Evolutionary conservation across 345 rosid species (phyloP).

Genomic region (Theobroma cacao): DNA sequence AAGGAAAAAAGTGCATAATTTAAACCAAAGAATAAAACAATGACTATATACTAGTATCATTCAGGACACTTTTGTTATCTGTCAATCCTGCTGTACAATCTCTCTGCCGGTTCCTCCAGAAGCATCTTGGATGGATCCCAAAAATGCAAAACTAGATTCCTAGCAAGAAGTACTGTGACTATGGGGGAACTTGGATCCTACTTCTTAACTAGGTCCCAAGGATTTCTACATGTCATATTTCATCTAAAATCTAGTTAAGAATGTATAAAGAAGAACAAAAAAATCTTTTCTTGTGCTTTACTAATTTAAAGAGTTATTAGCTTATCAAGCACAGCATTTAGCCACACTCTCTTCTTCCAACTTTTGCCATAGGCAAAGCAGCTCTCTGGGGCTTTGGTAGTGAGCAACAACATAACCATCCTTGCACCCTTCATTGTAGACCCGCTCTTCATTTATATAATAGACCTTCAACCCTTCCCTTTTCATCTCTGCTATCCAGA

Average conservation of each 20-base stretch:
- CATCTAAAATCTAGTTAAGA: neutral
- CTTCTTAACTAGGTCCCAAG: neutral
- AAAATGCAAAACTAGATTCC: neutral
- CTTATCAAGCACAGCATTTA: constrained; percentile 57
- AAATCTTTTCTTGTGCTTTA: neutral
- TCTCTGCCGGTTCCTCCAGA: neutral
- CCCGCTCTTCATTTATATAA: constrained; percentile 61
- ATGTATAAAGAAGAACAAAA: neutral
- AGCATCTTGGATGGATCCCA: neutral
- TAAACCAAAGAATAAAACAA: neutral
- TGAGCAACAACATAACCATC: constrained; percentile 92
- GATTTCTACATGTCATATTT: neutral
- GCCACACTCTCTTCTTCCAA: constrained; percentile 63
- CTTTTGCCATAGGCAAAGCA: constrained; percentile 93
- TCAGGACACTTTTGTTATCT: neutral
- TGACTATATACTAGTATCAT: neutral
- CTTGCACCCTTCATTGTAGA: constrained; percentile 72
- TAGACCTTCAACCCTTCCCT: constrained; percentile 62
- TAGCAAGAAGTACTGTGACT: neutral
- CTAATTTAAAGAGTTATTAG: neutral
- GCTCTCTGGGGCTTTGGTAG: constrained; percentile 85
- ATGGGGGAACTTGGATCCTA: neutral
- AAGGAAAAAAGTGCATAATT: neutral
- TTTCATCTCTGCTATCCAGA: constrained; percentile 75
- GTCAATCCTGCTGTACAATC: neutral